These are phyloP conservation scores for Phoma herbarum DNA, from an alignment of 2,329 filamentous ascomycete species.

Conservation along the genomic window DNA sequence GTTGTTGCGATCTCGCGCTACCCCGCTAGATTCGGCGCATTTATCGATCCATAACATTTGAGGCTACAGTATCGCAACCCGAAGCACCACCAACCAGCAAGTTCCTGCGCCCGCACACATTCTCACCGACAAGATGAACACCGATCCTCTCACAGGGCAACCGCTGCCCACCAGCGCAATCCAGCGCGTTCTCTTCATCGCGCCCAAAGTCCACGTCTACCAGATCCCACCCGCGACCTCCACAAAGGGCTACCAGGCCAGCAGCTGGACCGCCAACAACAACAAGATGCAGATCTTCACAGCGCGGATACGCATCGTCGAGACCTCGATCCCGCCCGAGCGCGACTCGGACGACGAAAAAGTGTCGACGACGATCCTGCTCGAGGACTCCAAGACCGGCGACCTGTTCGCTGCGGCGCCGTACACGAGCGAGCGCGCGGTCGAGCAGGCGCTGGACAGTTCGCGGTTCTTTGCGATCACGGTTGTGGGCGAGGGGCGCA, in stretches of 20 bases:
- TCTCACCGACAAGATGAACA: constrained; percentile 60
- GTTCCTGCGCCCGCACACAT: background rate
- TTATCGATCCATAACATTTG: constrained; percentile 7
- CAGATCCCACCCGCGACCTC: constrained; percentile 81
- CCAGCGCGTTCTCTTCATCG: constrained; percentile 83
- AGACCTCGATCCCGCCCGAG: constrained; percentile 68
- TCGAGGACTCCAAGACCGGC: constrained; percentile 77
- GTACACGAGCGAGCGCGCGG: constrained; percentile 70
- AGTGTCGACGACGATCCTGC: constrained; percentile 76
- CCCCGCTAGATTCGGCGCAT: constrained; percentile 27
- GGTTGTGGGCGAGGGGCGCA: constrained; percentile 78
- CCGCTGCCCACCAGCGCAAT: constrained; percentile 78
- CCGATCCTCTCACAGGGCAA: constrained; percentile 75
- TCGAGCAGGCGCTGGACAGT: constrained; percentile 82
- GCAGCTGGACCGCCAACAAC: constrained; percentile 75
- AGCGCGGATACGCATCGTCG: constrained; percentile 78
- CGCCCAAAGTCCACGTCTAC: constrained; percentile 81
- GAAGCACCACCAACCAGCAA: background rate
- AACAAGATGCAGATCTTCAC: constrained; percentile 82
- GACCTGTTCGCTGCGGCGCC: constrained; percentile 86
- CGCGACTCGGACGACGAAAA: constrained; percentile 58
- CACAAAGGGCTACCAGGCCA: constrained; percentile 80
- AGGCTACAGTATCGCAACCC: constrained; percentile 5
- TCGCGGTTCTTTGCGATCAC: constrained; percentile 85
- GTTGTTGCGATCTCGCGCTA: constrained; percentile 23